These are phyloP conservation scores for Marasmius tenuissimus DNA, from an alignment of 1,284 basidiomycete species.

Conservation along the genomic window DNA sequence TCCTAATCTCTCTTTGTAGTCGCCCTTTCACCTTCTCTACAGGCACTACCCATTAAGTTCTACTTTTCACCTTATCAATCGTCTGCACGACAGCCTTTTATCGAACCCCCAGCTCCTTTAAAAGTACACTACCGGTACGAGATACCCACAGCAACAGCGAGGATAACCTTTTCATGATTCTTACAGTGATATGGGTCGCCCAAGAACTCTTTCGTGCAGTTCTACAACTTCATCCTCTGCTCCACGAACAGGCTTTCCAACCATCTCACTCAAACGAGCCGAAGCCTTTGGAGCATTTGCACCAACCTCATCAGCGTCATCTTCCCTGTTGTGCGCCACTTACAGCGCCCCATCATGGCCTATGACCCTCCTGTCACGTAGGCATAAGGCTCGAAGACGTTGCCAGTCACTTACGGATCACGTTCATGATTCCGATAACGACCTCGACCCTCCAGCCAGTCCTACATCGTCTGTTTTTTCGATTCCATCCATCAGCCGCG, in stretches of 20 bases:
- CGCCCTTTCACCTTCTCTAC: too few relatives aligned
- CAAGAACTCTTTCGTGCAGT: neutral
- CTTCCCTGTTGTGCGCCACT: neutral
- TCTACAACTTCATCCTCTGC: neutral
- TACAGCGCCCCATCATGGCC: neutral
- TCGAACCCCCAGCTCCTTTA: too few relatives aligned
- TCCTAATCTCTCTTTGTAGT: too few relatives aligned
- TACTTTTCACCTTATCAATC: too few relatives aligned
- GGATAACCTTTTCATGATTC: neutral
- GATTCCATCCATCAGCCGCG: constrained; percentile 36
- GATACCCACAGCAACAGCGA: neutral
- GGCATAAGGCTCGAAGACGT: neutral
- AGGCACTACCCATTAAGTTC: too few relatives aligned
- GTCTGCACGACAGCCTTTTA: too few relatives aligned
- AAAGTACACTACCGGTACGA: neutral
- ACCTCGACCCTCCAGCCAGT: neutral
- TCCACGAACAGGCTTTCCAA: neutral
- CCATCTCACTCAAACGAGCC: neutral
- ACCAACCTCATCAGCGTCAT: neutral
- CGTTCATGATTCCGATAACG: constrained; percentile 5
- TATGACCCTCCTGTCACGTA: neutral
- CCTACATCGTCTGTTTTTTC: constrained; percentile 14
- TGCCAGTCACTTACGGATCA: constrained; percentile 3
- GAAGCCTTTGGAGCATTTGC: constrained; percentile 2
- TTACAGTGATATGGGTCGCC: neutral